Base-by-base conservation (phyloP, 768 basidiomycete species). In the Neoboletus subvelutipes region DNA sequence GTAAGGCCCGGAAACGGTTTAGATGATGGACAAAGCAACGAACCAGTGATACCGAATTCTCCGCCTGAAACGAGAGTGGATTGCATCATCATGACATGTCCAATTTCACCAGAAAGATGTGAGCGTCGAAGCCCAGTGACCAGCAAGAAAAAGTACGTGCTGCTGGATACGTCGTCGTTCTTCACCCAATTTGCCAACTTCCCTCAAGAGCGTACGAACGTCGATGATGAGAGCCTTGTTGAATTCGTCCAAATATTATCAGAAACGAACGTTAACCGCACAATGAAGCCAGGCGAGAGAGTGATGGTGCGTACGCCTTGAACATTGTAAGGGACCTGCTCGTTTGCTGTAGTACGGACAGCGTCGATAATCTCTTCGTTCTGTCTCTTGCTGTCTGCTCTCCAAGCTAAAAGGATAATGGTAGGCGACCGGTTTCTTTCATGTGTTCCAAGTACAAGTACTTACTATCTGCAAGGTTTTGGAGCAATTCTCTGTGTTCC, bases 201-300 rank as follows among this genome's bases (percentile, higher is more conserved):
- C 90, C 24, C 78, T 80, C 6, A 92, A 78, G 12, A 93, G 77
- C 78, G 88, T 84, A 20, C 87, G 83, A 5, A 92, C 88, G 76
- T 93, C 90, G 13, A 79, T 76, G 2, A 88, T 85, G 46, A 92
- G 71, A 6, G 87, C 82, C 70, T 83, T 87, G 69, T 86, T 90
- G 73, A 92, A 92, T 55, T 92, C 88, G 59, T 92, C 85, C 20
- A 92, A 78, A 68, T 91, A 92, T 87, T 89, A 49, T 36, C 13
- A 22, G 22, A 36, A 24, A 28, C 3, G 2, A 20, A 29, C 8
- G 40, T 56, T 42, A 26, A 36, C 43, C 20, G 22, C 17, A 36
- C 28, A 59, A 56, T 26, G 9, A 17, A 33, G 2, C 24, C 62
- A 45, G 11, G 51, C 33, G 24, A 57, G 13, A 11, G 26, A 8